Conservation (phyloP, 768 basidiomycete genomes). For the Tubosaeta sp. region DNA sequence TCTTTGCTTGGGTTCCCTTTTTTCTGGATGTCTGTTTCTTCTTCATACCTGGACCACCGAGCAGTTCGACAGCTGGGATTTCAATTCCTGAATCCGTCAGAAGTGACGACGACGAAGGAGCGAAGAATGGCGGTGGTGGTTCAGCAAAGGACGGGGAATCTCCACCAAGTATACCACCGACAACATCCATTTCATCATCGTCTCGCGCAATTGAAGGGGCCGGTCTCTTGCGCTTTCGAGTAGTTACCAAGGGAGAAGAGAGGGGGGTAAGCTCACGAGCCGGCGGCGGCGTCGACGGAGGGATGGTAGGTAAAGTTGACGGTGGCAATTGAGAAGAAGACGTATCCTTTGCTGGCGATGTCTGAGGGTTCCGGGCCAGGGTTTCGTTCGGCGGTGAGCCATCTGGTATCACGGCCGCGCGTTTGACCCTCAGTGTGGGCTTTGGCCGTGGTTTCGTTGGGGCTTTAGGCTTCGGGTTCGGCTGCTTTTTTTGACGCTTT, state of each 20-base stretch:
- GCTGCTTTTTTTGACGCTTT: conserved; percentile 31
- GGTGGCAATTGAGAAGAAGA: conserved; percentile 32
- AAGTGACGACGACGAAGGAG: conserved; percentile 39
- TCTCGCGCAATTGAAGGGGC: conserved; percentile 5
- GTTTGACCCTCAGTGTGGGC: conserved; percentile 19
- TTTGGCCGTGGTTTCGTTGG: conserved; percentile 26
- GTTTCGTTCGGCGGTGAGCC: conserved; percentile 15
- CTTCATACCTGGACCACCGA: conserved; percentile 6
- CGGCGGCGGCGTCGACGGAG: conserved; percentile 21
- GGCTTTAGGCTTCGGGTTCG: conserved; percentile 27
- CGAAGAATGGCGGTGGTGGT: conserved; percentile 47
- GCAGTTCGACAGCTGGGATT: conserved; percentile 14
- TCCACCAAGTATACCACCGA: neutral
- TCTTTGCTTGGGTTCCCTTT: conserved; percentile 21
- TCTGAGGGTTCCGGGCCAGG: conserved; percentile 21
- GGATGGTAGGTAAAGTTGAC: conserved; percentile 29
- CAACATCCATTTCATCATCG: conserved; percentile 15
- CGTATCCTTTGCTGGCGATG: conserved; percentile 28
- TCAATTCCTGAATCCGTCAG: conserved; percentile 26
- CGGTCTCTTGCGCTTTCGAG: conserved; percentile 26
- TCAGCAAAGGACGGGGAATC: conserved; percentile 13
- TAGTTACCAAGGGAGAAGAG: conserved; percentile 21
- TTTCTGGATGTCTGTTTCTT: conserved; percentile 16
- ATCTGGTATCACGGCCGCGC: conserved; percentile 8
- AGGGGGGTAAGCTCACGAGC: conserved; percentile 21